Conservation (phyloP, 495 filamentous ascomycete species). For the Elasticomyces elasticus region DNA sequence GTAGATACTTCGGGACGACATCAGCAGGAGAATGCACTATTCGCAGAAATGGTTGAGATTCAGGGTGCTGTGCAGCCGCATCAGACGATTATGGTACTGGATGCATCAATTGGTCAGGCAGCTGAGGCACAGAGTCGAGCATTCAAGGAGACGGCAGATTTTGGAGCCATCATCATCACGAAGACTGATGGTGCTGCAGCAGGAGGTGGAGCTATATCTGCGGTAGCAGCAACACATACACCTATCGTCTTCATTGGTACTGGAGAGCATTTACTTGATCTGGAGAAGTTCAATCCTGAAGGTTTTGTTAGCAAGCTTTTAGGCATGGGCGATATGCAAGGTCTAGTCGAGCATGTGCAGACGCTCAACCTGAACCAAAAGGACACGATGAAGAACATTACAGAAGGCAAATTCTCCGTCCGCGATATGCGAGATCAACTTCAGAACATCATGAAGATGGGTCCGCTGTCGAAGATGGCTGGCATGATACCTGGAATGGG, state of each 20-base stretch:
- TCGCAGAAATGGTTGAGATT: conserved; percentile 97
- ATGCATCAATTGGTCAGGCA: conserved; percentile 90
- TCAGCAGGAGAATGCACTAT: conserved; percentile 86
- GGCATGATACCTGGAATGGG: conserved; percentile 96
- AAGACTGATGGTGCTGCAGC: conserved; percentile 95
- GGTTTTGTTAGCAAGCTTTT: conserved; percentile 84
- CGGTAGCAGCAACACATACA: conserved; percentile 90
- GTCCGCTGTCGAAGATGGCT: conserved; percentile 90
- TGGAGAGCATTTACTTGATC: conserved; percentile 90
- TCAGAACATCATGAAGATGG: conserved; percentile 99
- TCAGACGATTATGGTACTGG: conserved; percentile 96
- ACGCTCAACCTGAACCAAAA: conserved; percentile 94
- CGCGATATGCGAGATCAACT: conserved; percentile 93
- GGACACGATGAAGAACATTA: conserved; percentile 97
- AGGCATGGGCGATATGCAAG: conserved; percentile 95
- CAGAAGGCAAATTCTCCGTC: conserved; percentile 89
- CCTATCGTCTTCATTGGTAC: conserved; percentile 97
- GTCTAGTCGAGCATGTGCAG: conserved; percentile 93
- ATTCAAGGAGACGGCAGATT: conserved; percentile 96
- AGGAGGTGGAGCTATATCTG: conserved; percentile 95
- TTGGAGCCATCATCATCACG: conserved; percentile 97
- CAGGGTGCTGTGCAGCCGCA: conserved; percentile 84
- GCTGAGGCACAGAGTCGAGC: conserved; percentile 90
- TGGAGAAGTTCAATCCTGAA: conserved; percentile 85
- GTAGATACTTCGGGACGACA: conserved; percentile 94